Conservation (phyloP, 306 rosid species). For the Oemleria cerasiformis region DNA sequence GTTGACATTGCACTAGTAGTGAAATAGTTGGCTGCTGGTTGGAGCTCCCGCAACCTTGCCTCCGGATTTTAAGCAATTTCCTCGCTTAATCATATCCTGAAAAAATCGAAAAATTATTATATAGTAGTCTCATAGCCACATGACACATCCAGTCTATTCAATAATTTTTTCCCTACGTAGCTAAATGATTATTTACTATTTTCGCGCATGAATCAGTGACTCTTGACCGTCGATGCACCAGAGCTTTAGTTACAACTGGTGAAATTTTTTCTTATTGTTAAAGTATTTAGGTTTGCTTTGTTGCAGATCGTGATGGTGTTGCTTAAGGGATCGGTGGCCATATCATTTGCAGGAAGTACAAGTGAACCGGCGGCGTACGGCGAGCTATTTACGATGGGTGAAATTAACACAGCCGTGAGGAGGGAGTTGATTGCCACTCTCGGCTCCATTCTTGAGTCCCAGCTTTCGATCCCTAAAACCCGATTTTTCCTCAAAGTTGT, state of each 20-base stretch:
- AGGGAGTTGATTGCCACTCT: slow-evolving; percentile 60
- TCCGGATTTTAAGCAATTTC: background rate
- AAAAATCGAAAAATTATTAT: too few relatives aligned
- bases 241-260: too few relatives aligned
- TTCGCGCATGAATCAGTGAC: too few relatives aligned
- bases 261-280: too few relatives aligned
- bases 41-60: background rate
- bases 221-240: too few relatives aligned
- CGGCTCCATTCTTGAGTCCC: slow-evolving; percentile 58
- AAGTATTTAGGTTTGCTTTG: background rate
- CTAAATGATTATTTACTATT: background rate
- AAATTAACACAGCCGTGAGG: slow-evolving; percentile 67
- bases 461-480: slow-evolving; percentile 49
- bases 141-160: too few relatives aligned
- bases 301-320: slow-evolving; percentile 87
- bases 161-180: too few relatives aligned
- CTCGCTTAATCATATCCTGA: background rate
- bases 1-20: background rate
- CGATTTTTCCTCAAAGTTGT: slow-evolving; percentile 80
- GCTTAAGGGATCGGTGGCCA: slow-evolving; percentile 72
- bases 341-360: slow-evolving; percentile 62
- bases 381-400: slow-evolving; percentile 90
- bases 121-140: too few relatives aligned
- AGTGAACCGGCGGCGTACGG: slow-evolving; percentile 73
- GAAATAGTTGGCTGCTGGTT: background rate